These are phyloP conservation scores for Melocanna baccifera DNA, from an alignment of 176 grass and related monocot species.

Conservation along the genomic window DNA sequence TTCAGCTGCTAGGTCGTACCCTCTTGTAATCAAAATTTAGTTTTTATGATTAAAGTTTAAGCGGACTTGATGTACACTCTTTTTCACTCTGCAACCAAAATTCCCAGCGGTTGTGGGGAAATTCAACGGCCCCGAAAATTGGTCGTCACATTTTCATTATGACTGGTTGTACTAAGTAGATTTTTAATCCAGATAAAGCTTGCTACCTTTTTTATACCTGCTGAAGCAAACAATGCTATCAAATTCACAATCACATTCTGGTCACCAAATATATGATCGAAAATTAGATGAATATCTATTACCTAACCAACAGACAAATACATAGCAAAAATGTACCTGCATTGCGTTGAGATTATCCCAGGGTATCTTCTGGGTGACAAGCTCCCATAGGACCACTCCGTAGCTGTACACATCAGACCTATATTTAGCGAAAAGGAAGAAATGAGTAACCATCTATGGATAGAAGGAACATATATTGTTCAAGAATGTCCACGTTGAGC, in stretches of 20 bases:
- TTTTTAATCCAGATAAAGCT: not conserved
- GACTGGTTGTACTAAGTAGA: not conserved
- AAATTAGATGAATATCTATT: not conserved
- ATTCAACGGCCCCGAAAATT: no score
- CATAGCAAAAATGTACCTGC: conserved; percentile 45
- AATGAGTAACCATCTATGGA: not conserved
- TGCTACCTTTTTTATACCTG: not conserved
- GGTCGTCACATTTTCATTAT: not conserved
- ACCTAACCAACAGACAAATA: not conserved
- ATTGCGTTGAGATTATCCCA: conserved; percentile 89
- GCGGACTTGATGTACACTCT: no score
- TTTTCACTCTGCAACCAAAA: no score
- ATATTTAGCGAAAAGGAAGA: conserved; percentile 25
- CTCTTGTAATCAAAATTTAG: no score
- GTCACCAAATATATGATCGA: not conserved
- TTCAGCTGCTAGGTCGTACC: no score
- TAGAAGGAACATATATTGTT: not conserved
- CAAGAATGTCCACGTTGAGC: not conserved
- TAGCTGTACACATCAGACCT: conserved; percentile 95
- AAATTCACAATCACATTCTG: not conserved
- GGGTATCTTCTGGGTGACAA: conserved; percentile 88
- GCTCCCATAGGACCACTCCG: conserved; percentile 89
- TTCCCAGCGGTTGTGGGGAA: no score
- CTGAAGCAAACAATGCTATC: not conserved
- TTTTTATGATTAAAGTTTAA: no score